phyloP scores from a whole-genome alignment of 495 filamentous ascomycete species.

The Podospora didyma region DNA sequence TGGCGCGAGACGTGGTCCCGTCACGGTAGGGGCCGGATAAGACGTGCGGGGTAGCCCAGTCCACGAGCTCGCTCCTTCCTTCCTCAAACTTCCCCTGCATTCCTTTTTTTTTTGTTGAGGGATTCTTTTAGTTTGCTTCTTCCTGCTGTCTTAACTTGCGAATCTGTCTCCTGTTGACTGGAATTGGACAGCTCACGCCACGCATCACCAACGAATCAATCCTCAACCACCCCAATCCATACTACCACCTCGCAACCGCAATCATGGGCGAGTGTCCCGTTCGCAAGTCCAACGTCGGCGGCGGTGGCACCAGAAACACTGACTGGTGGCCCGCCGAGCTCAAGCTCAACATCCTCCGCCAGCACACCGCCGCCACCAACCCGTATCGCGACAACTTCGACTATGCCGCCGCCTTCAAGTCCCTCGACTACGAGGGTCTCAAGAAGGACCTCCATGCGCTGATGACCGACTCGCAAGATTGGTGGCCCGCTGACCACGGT shows the following conservation, averaged over 20 bases:
- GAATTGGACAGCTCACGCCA: too few species aligned
- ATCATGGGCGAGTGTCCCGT: conserved; percentile 5
- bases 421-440: conserved; percentile 62
- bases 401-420: conserved; percentile 66
- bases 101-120: neutral
- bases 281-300: conserved; percentile 18
- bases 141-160: neutral
- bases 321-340: conserved; percentile 71
- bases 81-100: neutral
- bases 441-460: conserved; percentile 64
- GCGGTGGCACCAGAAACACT: conserved; percentile 55
- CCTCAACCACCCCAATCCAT: neutral
- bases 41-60: neutral
- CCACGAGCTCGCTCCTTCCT: neutral
- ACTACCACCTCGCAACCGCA: neutral
- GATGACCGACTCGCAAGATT: conserved; percentile 73
- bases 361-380: conserved; percentile 59
- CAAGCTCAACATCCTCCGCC: conserved; percentile 65
- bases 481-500: conserved; percentile 74
- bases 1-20: too few species aligned
- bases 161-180: too few species aligned
- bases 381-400: conserved; percentile 58
- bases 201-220: too few species aligned
- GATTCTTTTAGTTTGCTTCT: neutral
- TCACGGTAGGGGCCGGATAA: neutral